Evolutionary conservation across 1,139 yeast genomes (phyloP), one percentile per base, ranked within the genome.

Genomic region (Suhomyces bribrorum): DNA sequence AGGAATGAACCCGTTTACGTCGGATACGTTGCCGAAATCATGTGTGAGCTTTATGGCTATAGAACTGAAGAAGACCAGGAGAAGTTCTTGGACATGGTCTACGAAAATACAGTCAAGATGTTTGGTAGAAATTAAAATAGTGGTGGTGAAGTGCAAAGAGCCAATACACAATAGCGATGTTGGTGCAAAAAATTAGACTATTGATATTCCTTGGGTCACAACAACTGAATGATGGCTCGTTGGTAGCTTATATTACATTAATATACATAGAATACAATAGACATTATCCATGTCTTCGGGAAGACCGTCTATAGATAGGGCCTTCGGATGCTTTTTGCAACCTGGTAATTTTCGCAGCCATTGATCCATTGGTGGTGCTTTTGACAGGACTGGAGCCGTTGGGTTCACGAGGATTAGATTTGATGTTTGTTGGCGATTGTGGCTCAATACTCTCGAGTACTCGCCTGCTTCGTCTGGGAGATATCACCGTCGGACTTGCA

Each of bases 1-100:
- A 73, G 98, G 52, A 89, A 94, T 59, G 98, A 92, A 61, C 98
- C 98, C 0, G 89, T 94, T 34, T 74, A 78, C 34, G 80, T 92
- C 40, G 88, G 88, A 1, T 77, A 80, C 34, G 92, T 90, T 1
- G 97, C 95, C 0, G 78, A 83, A 48, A 83, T 87, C 7, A 72
- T 92, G 47, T 79, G 94, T 8, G 73, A 73, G 16, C 59, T 90
- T 34, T 49, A 56, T 29, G 57, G 54, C 2, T 29, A 51, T n/a
- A 40, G 39, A 8, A 72, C 74, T 26, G 74, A 69, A 0, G 48
- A 71, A 6, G 68, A 79, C 4, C 65, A 83, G 7, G 71, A 76
- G 34, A 62, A 66, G 4, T 73, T 92, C 15, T 68, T 83, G 14
- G 82, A 81, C 29, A 56, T 64, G 6, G 83, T 87, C 14, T 90